These are phyloP conservation scores for Sphagnum tenellum DNA, from an alignment of 225 moss, liverwort and hornwort species.

Conservation along the genomic window DNA sequence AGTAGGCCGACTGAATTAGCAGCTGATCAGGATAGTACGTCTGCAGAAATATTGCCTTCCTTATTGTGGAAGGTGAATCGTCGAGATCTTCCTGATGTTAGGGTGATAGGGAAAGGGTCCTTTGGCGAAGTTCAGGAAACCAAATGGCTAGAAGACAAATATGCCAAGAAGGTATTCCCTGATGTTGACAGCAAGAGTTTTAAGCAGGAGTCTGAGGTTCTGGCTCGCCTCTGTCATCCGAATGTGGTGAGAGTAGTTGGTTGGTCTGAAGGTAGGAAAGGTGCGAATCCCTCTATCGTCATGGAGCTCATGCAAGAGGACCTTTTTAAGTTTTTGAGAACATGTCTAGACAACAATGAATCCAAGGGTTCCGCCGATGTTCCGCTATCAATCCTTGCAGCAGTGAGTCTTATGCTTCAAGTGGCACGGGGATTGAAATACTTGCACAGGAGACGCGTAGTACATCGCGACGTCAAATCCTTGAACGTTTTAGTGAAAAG, in stretches of 20 bases:
- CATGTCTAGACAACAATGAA: not conserved
- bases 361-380: not conserved
- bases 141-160: slow-evolving; percentile 3
- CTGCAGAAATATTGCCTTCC: slow-evolving; percentile 1
- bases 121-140: slow-evolving; percentile 10
- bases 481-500: slow-evolving; percentile 3
- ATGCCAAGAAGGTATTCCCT: slow-evolving; percentile 3
- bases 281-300: not conserved
- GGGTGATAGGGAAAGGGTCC: not conserved
- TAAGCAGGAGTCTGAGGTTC: slow-evolving; percentile 6
- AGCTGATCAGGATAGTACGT: not conserved
- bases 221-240: slow-evolving; percentile 13
- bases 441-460: slow-evolving; percentile 7
- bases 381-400: slow-evolving; percentile 2
- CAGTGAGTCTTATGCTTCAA: slow-evolving; percentile 19
- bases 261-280: slow-evolving; percentile 2
- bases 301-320: slow-evolving; percentile 20
- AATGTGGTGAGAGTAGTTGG: slow-evolving; percentile 13
- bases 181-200: not conserved
- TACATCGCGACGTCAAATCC: slow-evolving; percentile 18
- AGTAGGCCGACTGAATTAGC: not conserved
- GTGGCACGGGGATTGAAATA: slow-evolving; percentile 10
- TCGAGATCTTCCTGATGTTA: not conserved
- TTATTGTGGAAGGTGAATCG: slow-evolving; percentile 4
- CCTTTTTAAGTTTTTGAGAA: not conserved